Conservation (phyloP, 352 stramenopile genomes). For the Globisporangium splendens region DNA sequence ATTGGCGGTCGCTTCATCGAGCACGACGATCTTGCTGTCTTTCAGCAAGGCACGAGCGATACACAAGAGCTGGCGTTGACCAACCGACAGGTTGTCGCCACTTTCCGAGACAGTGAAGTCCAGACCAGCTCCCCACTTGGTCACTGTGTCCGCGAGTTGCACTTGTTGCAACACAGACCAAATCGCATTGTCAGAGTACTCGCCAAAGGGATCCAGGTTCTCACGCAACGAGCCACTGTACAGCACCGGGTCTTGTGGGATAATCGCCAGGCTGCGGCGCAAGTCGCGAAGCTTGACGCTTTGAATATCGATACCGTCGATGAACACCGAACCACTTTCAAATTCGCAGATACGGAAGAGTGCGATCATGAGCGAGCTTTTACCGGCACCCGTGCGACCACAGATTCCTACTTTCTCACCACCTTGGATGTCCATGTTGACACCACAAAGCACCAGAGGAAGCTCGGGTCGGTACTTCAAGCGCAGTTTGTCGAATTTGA, state of each 20-base stretch:
- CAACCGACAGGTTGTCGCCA: not conserved
- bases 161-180: not conserved
- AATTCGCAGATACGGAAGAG: conserved; percentile 1
- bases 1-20: not conserved
- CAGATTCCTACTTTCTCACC: too few species aligned
- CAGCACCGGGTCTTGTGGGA: too few species aligned
- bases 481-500: too few species aligned
- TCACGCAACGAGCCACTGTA: too few species aligned
- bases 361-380: too few species aligned
- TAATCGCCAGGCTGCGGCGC: conserved; percentile 2
- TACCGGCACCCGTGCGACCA: too few species aligned
- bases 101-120: not conserved
- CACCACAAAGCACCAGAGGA: too few species aligned
- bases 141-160: not conserved
- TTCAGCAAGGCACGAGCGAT: not conserved
- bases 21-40: not conserved
- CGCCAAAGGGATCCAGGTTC: not conserved
- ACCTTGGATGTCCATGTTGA: too few species aligned
- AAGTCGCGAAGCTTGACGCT: conserved; percentile 22
- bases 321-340: conserved; percentile 46
- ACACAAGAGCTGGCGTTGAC: not conserved
- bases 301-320: conserved; percentile 73
- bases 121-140: not conserved
- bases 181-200: not conserved
- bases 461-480: conserved; percentile 2